These are phyloP conservation scores for Podaxis sp. DNA, from an alignment of 768 basidiomycete genomes.

Conservation along the genomic window DNA sequence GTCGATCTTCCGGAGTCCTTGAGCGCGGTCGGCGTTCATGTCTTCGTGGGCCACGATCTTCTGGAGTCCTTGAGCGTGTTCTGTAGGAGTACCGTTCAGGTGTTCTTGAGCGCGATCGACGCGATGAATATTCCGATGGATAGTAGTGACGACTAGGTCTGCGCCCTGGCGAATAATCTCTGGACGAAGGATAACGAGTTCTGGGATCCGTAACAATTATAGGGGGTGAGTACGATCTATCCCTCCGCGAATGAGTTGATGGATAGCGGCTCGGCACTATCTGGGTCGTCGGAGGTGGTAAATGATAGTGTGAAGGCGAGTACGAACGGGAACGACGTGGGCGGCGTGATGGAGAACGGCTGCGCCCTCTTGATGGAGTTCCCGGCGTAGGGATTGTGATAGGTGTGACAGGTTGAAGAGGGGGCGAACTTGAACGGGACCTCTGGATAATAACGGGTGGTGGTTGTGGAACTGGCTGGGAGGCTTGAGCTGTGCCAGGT, in stretches of 20 bases:
- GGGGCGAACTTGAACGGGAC: conserved; percentile 10
- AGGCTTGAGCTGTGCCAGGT: background rate
- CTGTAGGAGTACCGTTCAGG: background rate
- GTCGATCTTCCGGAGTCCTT: background rate
- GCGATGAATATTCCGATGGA: background rate
- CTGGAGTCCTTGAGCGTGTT: background rate
- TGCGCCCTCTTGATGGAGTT: background rate
- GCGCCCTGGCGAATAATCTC: background rate
- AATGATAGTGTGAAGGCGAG: conserved; percentile 14
- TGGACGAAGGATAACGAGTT: conserved; percentile 1
- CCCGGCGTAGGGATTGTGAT: background rate
- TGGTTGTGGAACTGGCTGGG: background rate
- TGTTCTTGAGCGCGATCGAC: conserved; percentile 5
- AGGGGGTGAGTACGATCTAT: conserved; percentile 1
- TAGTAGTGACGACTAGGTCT: background rate
- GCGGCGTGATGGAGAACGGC: background rate
- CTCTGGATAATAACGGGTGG: conserved; percentile 12
- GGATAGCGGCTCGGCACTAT: conserved; percentile 7
- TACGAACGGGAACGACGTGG: conserved; percentile 9
- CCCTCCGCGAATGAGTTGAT: conserved; percentile 2
- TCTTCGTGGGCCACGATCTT: background rate
- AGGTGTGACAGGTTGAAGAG: background rate
- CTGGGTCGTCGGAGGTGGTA: background rate
- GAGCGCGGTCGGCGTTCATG: background rate
- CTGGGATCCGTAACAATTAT: background rate